phyloP scores from a whole-genome alignment of 768 basidiomycete genomes.

The Tulasnella sp. region DNA sequence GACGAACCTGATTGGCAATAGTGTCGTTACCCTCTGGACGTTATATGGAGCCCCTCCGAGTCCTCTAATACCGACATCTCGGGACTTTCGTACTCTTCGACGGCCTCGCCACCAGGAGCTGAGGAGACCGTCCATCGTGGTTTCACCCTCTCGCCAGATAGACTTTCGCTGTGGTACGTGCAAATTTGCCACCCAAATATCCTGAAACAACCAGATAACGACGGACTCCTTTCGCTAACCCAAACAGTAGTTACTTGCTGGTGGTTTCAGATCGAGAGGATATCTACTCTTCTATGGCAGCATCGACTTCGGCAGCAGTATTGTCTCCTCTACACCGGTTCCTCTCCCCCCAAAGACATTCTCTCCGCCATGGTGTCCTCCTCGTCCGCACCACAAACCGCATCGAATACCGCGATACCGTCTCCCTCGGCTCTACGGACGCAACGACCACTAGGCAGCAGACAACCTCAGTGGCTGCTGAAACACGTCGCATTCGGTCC shows the following conservation, averaged over 20 bases:
- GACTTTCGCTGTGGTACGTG: not conserved
- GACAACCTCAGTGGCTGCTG: not conserved
- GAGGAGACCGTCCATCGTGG: not conserved
- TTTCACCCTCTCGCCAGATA: not conserved
- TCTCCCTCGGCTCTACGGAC: not conserved
- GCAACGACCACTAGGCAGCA: not conserved
- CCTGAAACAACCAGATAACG: not conserved
- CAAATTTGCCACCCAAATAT: not conserved
- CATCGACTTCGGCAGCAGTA: not conserved
- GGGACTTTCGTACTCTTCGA: not conserved
- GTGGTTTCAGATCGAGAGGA: not conserved
- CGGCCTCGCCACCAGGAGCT: not conserved
- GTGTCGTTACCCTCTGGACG: not conserved
- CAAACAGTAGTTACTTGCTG: not conserved
- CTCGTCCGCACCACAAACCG: not conserved
- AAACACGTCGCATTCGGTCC: not conserved
- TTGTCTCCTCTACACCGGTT: not conserved
- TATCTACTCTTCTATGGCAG: not conserved
- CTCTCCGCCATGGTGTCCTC: not conserved
- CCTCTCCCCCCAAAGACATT: not conserved
- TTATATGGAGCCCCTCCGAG: not conserved
- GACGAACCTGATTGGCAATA: not conserved
- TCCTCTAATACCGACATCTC: not conserved
- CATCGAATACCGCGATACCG: not conserved
- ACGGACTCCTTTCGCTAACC: not conserved